phyloP scores from a whole-genome alignment of 768 basidiomycete genomes.

The Basidioascus undulatus region DNA sequence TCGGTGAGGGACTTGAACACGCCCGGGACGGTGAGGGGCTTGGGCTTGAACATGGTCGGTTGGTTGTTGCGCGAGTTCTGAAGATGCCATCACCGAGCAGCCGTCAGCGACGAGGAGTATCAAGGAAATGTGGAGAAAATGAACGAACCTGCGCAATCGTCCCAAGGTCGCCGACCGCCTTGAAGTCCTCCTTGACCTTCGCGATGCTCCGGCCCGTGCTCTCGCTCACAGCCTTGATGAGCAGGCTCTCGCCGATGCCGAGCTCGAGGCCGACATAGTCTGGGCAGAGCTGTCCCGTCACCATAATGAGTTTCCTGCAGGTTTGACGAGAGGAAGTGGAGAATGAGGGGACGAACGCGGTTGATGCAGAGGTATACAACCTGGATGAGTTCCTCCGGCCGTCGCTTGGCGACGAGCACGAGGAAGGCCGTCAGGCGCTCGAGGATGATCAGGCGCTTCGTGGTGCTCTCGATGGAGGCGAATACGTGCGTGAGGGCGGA shows the following conservation, averaged over 20 bases:
- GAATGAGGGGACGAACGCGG: conserved; percentile 29
- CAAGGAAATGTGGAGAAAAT: not conserved
- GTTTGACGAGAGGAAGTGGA: not conserved
- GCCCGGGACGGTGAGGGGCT: conserved; percentile 59
- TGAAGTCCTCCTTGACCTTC: conserved; percentile 69
- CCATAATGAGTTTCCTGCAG: conserved; percentile 1
- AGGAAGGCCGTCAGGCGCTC: conserved; percentile 70
- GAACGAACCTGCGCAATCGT: conserved; percentile 70
- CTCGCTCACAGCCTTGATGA: conserved; percentile 85
- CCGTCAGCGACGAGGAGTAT: not conserved
- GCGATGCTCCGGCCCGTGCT: conserved; percentile 71
- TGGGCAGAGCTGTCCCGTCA: conserved; percentile 44
- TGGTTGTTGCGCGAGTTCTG: conserved; percentile 69
- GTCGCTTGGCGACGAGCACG: conserved; percentile 65
- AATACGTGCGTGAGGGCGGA: conserved; percentile 76
- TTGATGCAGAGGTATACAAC: conserved; percentile 93
- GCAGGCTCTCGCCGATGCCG: conserved; percentile 80
- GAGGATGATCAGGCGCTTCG: conserved; percentile 81
- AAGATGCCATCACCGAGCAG: not conserved
- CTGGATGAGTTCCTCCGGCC: conserved; percentile 55
- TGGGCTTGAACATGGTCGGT: conserved; percentile 81
- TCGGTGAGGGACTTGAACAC: conserved; percentile 79
- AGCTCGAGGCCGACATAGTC: conserved; percentile 89
- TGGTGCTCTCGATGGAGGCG: conserved; percentile 71
- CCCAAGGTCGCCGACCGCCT: conserved; percentile 85